Conservation (phyloP, 208 protist genomes). For the Leishmania tarentolae region DNA sequence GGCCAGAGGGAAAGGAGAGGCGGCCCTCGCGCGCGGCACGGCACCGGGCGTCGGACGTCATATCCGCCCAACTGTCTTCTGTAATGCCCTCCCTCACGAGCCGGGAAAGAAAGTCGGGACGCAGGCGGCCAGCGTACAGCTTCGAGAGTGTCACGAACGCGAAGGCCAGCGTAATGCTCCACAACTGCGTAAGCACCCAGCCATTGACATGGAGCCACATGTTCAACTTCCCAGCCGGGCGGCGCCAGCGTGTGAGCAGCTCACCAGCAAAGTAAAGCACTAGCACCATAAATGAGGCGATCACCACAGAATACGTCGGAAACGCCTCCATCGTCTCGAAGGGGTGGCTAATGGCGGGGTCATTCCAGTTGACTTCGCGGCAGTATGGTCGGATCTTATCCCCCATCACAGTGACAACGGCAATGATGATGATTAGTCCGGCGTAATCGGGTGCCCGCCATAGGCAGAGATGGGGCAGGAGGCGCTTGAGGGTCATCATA, state of each 20-base stretch:
- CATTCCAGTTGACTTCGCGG: conserved; percentile 69
- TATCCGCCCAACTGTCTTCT: conserved; percentile 19
- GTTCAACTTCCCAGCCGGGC: conserved; percentile 24
- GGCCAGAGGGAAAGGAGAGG: conserved; percentile 91
- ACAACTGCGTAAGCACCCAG: conserved; percentile 59
- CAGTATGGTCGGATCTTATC: conserved; percentile 47
- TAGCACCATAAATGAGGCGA: conserved; percentile 38
- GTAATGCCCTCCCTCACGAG: conserved; percentile 50
- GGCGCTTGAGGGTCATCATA: not conserved
- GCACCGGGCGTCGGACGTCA: conserved; percentile 39
- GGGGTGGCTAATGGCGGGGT: conserved; percentile 65
- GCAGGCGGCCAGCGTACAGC: conserved; percentile 82
- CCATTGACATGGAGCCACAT: conserved; percentile 44
- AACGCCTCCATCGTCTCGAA: conserved; percentile 45
- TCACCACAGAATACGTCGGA: conserved; percentile 51
- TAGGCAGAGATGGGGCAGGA: conserved; percentile 14
- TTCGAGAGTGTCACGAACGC: conserved; percentile 58
- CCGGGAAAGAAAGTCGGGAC: conserved; percentile 83
- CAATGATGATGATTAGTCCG: conserved; percentile 29
- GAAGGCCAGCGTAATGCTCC: conserved; percentile 47
- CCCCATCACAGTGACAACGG: conserved; percentile 18
- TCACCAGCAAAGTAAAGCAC: conserved; percentile 41
- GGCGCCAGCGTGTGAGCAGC: conserved; percentile 23
- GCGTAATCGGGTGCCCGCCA: conserved; percentile 59
- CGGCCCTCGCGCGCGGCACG: conserved; percentile 65